A percentile compares a stretch with the other conserved stretches of the same genome.
Conservation (phyloP, 2,329 filamentous ascomycete species). For the Talaromyces sp. region DNA sequence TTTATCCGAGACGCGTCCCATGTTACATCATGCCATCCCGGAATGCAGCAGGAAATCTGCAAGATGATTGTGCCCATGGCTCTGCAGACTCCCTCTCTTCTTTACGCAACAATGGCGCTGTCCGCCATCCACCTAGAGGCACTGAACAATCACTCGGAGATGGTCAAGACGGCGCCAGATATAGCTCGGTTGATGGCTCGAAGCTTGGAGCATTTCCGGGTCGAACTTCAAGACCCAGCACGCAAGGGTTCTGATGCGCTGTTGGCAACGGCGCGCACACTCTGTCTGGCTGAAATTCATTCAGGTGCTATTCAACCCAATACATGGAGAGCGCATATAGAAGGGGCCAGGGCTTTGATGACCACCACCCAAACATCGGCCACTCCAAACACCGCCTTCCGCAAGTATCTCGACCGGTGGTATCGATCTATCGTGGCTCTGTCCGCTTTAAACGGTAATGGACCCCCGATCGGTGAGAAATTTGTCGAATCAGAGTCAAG, state of each 20-base stretch:
- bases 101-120: slow-evolving; percentile 40
- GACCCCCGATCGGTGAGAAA: slow-evolving; percentile 28
- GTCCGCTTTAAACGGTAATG: slow-evolving; percentile 36
- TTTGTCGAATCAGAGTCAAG: slow-evolving; percentile 16
- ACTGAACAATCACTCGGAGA: slow-evolving; percentile 30
- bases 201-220: slow-evolving; percentile 39
- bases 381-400: slow-evolving; percentile 27
- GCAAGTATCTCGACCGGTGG: slow-evolving; percentile 37
- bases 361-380: slow-evolving; percentile 19
- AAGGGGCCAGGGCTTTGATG: slow-evolving; percentile 38
- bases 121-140: slow-evolving; percentile 40
- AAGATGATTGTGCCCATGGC: slow-evolving; percentile 42
- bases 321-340: slow-evolving; percentile 41
- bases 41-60: slow-evolving; percentile 40
- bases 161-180: slow-evolving; percentile 33
- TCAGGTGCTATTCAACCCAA: slow-evolving; percentile 36
- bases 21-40: slow-evolving; percentile 36
- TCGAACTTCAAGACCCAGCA: slow-evolving; percentile 32
- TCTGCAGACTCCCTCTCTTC: slow-evolving; percentile 37
- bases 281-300: slow-evolving; percentile 41
- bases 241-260: slow-evolving; percentile 30
- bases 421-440: slow-evolving; percentile 40
- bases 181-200: slow-evolving; percentile 36
- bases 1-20: slow-evolving; percentile 39
- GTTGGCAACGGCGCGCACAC: slow-evolving; percentile 38